phyloP scores from a whole-genome alignment of 1,284 basidiomycete genomes.

The Paramarasmius palmivorus region DNA sequence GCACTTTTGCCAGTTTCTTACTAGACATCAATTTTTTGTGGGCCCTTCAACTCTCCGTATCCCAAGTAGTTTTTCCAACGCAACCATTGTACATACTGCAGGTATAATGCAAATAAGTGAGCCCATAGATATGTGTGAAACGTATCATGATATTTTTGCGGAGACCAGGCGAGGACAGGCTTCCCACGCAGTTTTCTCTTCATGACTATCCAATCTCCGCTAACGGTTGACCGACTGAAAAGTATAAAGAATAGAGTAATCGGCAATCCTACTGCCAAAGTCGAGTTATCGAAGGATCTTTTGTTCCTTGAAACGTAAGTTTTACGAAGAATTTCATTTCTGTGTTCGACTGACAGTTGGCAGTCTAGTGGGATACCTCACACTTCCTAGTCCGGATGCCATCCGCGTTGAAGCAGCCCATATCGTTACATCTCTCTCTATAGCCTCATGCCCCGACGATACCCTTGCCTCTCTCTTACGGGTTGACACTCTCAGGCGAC shows the following conservation, averaged over 20 bases:
- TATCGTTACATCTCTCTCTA: slow-evolving; percentile 69
- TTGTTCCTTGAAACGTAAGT: slow-evolving; percentile 55
- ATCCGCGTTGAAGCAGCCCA: slow-evolving; percentile 72
- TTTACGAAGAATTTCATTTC: slow-evolving; percentile 8
- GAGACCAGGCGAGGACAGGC: too few relatives aligned
- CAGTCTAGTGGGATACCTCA: slow-evolving; percentile 60
- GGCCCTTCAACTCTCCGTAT: too few relatives aligned
- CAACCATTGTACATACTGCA: too few relatives aligned
- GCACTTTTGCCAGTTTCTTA: too few relatives aligned
- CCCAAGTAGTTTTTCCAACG: too few relatives aligned
- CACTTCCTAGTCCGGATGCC: slow-evolving; percentile 37
- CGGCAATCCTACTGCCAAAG: slow-evolving; percentile 72
- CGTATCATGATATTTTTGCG: too few relatives aligned
- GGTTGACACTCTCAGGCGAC: slow-evolving; percentile 52
- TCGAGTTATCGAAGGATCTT: slow-evolving; percentile 51
- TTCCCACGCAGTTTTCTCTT: not conserved
- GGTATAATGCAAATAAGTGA: too few relatives aligned
- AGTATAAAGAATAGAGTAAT: slow-evolving; percentile 72
- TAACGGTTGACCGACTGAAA: slow-evolving; percentile 46
- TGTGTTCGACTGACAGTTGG: not conserved
- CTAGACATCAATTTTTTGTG: too few relatives aligned
- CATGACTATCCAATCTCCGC: not conserved
- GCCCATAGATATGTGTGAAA: too few relatives aligned
- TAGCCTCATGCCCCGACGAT: slow-evolving; percentile 64
- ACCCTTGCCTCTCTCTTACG: slow-evolving; percentile 57